Conservation (phyloP, 2,329 filamentous ascomycete species). For the Aspergillus jensenii region DNA sequence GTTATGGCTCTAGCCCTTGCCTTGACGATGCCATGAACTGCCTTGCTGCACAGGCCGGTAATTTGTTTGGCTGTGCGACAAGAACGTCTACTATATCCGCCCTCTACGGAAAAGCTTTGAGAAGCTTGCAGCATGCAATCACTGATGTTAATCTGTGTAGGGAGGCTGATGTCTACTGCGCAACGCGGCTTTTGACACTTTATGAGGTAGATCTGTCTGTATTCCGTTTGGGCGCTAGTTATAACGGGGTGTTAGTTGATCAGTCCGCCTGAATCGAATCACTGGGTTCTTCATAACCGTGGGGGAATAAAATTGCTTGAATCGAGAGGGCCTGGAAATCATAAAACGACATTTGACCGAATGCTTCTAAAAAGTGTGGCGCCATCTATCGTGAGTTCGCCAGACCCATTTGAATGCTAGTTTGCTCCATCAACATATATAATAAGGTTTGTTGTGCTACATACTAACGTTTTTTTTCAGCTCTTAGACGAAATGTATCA, state of each 20-base stretch:
- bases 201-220: neutral
- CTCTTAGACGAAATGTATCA: neutral
- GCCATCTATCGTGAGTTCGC: neutral
- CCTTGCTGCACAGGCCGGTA: neutral
- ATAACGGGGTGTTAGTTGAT: neutral
- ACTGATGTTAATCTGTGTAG: neutral
- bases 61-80: neutral
- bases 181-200: neutral
- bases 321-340: neutral
- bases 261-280: neutral
- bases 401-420: neutral
- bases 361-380: neutral
- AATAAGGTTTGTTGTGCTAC: neutral
- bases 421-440: neutral
- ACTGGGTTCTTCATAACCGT: neutral
- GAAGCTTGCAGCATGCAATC: neutral
- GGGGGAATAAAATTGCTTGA: neutral
- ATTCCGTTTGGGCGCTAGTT: neutral
- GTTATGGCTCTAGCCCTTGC: neutral
- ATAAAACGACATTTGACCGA: neutral
- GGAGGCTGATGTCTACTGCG: neutral
- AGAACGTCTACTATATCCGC: neutral
- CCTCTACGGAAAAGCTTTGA: neutral
- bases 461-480: neutral
- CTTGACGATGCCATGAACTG: neutral